Evolutionary conservation across 2,329 filamentous ascomycete species (phyloP), one percentile per base, ranked within the genome.

Genomic region (Ascosphaera pollenicola): DNA sequence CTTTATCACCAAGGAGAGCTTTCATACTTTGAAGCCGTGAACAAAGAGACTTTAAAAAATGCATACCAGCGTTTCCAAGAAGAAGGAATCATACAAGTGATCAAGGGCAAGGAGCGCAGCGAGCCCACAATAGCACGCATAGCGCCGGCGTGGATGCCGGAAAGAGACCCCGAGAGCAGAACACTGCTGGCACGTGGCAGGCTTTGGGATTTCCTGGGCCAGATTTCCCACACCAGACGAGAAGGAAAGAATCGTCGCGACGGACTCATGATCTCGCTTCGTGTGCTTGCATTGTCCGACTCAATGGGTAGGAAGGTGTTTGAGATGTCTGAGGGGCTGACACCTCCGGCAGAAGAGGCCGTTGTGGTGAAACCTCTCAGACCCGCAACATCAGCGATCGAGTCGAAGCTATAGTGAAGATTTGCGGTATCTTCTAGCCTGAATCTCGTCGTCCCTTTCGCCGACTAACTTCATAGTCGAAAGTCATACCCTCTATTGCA

Each of bases 171-270:
- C 0, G 45, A 55, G 8, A 78, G 69, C 0, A 75, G 72, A 11
- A 61, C 56, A 2, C 65, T 94, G 1, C 51, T 73, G 2, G 69
- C 81, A 0, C 65, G 76, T 13, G 89, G 87, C 0, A 73, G 73
- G 43, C 62, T 98, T 5, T 98, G 89, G 89, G 73, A 83, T 41
- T 92, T 95, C 50, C 87, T 79, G 3, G 84, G 93, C 55, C 70
- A 76, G 52, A 93, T 98, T 45, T 82, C 83, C 6, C 68, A 73
- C 38, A 80, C 74, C 35, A 67, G 89, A 24, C 68, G 87, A 35
- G 89, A 95, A 61, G 89, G 89, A 7, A 98, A 95, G 70, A 94
- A 95, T 54, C 66, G 89, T 17, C 69, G 87, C n/a, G 89, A 98
- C 54, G 85, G 85, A 10, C 80, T 78, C 1, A 93, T 84, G 0